Evolutionary conservation across 1,139 yeast genomes (phyloP), one percentile per base, ranked within the genome.

Genomic region (Candida pseudocylindracea): DNA sequence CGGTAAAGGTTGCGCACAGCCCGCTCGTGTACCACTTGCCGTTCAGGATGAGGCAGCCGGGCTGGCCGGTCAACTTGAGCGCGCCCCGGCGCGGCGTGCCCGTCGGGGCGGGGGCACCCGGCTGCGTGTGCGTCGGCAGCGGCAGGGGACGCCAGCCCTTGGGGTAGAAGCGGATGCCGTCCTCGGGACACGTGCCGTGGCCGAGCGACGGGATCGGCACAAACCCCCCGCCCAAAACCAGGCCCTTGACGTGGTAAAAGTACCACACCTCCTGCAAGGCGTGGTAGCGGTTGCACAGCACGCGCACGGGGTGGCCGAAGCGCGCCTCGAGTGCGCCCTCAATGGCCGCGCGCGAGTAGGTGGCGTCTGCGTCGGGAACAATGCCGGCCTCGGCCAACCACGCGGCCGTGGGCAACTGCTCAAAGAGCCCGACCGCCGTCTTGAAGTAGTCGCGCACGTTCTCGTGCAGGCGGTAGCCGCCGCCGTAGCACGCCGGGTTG

Each of bases 231-330:
- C 58, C 55, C 29, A 67, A 56, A 10, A 85, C 60, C 0, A 94
- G 69, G 0, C 96, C 96, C 42, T 64, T 57, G 35, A 85, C 56
- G 38, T 74, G 65, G 53, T 79, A 88, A 54, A 67, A 85, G 53
- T 85, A 88, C 94, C 95, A 85, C 26, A 88, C 64, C 50, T 88
- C 94, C 43, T 72, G 78, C 31, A 88, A 53, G 0, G 81, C 85
- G 36, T 68, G 57, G 43, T 55, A 60, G 32, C 59, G 54, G 48
- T 75, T 73, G 55, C 95, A 83, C 41, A 71, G 69, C 46, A 85
- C 67, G 45, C 57, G 72, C 5, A 79, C 92, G 28, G 63, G 59
- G 10, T 73, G 79, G 24, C 57, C 57, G 44, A 72, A 73, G 35
- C 68, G 66, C 29, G 60, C 54, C 29, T 54, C 51, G 38, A 88